Conservation (phyloP, 805 yeast species). For the Brettanomyces bruxellensis region DNA sequence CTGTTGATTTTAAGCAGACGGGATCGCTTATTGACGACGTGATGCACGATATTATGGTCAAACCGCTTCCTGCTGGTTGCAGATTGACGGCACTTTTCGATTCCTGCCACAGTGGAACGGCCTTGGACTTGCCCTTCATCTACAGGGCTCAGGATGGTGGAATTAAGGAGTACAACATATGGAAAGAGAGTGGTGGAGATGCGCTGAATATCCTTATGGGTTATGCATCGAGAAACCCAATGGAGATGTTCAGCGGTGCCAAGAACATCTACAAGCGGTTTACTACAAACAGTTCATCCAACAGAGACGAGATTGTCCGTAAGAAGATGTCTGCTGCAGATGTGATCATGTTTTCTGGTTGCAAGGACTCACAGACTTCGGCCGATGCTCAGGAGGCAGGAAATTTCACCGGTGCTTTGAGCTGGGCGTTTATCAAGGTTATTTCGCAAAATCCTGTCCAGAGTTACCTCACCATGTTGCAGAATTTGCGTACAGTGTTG, state of each 20-base stretch:
- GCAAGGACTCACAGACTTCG: conserved; percentile 75
- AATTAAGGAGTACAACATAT: conserved; percentile 68
- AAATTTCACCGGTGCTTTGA: conserved; percentile 74
- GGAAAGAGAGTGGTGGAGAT: conserved; percentile 66
- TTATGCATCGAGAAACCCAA: conserved; percentile 50
- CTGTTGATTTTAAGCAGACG: conserved; percentile 40
- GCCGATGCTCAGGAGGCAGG: conserved; percentile 77
- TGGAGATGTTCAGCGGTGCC: conserved; percentile 34
- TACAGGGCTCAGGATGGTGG: conserved; percentile 75
- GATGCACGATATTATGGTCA: conserved; percentile 64
- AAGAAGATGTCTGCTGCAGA: conserved; percentile 69
- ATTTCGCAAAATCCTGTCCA: conserved; percentile 54
- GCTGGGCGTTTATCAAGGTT: conserved; percentile 66
- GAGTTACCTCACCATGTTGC: conserved; percentile 58
- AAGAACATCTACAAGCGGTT: conserved; percentile 23
- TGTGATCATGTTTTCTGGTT: conserved; percentile 68
- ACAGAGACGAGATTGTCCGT: conserved; percentile 35
- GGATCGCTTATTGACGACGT: conserved; percentile 71
- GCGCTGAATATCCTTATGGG: conserved; percentile 50
- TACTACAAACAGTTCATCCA: conserved; percentile 22
- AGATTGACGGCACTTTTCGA: conserved; percentile 75
- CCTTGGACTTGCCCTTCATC: conserved; percentile 66
- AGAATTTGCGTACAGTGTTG: conserved; percentile 60
- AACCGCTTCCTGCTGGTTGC: conserved; percentile 61
- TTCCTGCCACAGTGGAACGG: conserved; percentile 83